These are phyloP conservation scores for Monascus ruber DNA, from an alignment of 2,329 filamentous ascomycete genomes.

Conservation along the genomic window DNA sequence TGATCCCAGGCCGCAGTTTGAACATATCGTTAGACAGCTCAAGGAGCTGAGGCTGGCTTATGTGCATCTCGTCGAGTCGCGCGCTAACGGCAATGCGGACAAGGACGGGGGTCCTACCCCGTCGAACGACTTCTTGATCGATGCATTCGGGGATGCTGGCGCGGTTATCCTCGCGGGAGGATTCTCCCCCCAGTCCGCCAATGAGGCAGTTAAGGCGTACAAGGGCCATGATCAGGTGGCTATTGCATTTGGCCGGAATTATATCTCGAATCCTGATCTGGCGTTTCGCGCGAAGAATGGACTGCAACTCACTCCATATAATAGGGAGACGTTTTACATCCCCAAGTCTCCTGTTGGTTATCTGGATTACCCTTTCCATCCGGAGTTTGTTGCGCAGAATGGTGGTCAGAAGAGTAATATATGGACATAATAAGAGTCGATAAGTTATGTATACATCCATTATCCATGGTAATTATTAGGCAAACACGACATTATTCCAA, in stretches of 20 bases:
- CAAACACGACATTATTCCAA: too few relatives aligned
- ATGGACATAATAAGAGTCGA: too few relatives aligned
- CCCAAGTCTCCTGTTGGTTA: conserved; percentile 28
- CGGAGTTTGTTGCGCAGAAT: conserved; percentile 11
- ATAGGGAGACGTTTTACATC: conserved; percentile 32
- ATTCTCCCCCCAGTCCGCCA: conserved; percentile 30
- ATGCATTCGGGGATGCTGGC: conserved; percentile 28
- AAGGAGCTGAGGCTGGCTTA: conserved; percentile 47
- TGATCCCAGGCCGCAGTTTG: conserved; percentile 53
- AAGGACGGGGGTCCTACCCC: conserved; percentile 20
- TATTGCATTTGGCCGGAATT: conserved; percentile 33
- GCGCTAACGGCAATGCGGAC: conserved; percentile 26
- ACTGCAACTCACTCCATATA: conserved; percentile 26
- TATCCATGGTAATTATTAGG: too few relatives aligned
- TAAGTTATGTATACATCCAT: too few relatives aligned
- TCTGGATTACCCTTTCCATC: conserved; percentile 25
- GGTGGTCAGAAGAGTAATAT: too few relatives aligned
- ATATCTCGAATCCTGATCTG: conserved; percentile 37
- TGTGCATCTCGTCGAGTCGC: conserved; percentile 50
- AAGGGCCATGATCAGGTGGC: conserved; percentile 16
- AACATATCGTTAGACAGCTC: conserved; percentile 42
- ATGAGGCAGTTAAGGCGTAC: conserved; percentile 24
- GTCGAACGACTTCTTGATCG: conserved; percentile 34
- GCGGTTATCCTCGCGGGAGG: conserved; percentile 43
- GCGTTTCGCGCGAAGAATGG: conserved; percentile 30